Evolutionary conservation across 2,329 filamentous ascomycete genomes (phyloP), one percentile per base, ranked within the genome.

Genomic region (Aspergillus bombycis): DNA sequence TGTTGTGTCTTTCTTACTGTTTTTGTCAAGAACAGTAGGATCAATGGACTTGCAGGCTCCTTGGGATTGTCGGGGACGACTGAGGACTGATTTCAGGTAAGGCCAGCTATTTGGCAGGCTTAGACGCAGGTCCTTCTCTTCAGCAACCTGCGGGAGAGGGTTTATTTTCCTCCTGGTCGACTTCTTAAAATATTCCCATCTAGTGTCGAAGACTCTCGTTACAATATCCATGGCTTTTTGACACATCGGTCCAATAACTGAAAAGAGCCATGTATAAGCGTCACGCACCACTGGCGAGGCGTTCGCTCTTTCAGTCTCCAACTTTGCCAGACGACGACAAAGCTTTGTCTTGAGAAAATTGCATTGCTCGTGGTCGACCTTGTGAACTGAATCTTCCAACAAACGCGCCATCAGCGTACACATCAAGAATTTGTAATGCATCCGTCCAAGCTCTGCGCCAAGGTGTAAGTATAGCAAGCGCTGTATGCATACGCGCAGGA

Each of bases 341-440:
- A 89, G 74, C 69, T 89, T 90, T 36, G 82, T 74, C 55, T 79
- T 81, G 6, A 88, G 68, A 19, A 78, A 70, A 3, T 76, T 70
- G 3, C 78, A 65, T 3, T 74, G 62, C 11, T 86, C 81, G 0
- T 77, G 71, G 38, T 65, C 61, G 28, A 79, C 70, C 2, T 48
- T 58, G 21, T 62, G 54, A 11, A 71, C 62, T 4, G 62, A 73
- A 23, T 85, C 81, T 0, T 77, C 68, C 1, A 89, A 73, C 2
- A 89, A 74, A 0, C 78, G 66, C 0, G 82, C 72, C 2, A 89
- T 67, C 0, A 87, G 53, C 3, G 79, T 60, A 54, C 79, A 82
- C n/a, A 89, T 80, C 10, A 89, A 66, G 16, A 84, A 78, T 65
- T 91, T 91, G 79, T 88, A 90, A 36, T 80, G 77, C 0, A 82